Conservation (phyloP, 306 rosid species). For the Luffa acutangula region DNA sequence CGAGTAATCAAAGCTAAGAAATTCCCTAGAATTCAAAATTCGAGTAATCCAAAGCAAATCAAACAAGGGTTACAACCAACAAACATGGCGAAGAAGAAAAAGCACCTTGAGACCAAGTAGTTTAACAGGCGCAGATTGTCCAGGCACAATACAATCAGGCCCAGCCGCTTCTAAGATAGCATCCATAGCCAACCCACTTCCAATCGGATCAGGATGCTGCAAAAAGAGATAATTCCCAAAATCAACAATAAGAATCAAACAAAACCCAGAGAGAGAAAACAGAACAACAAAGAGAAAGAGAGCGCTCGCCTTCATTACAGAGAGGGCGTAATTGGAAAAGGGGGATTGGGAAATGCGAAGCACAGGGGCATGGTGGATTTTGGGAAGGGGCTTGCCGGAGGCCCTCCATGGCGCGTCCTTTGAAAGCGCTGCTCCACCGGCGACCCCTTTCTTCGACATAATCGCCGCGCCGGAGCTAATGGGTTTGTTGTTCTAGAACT, state of each 20-base stretch:
- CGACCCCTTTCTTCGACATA: constrained; percentile 57
- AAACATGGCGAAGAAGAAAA: neutral
- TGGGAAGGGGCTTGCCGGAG: constrained; percentile 52
- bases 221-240: neutral
- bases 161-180: constrained; percentile 91
- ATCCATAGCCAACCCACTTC: constrained; percentile 58
- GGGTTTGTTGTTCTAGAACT: neutral
- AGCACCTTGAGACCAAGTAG: constrained; percentile 79
- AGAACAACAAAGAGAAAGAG: constrained; percentile 5
- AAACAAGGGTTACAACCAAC: neutral
- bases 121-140: constrained; percentile 51
- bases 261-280: neutral
- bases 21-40: neutral
- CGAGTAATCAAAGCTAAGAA: neutral
- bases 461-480: neutral
- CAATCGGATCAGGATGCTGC: constrained; percentile 74
- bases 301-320: constrained; percentile 55
- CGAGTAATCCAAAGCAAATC: neutral
- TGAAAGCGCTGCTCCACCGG: constrained; percentile 31
- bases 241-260: neutral
- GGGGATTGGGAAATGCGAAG: constrained; percentile 60
- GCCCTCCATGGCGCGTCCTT: constrained; percentile 92
- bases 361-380: constrained; percentile 64
- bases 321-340: constrained; percentile 48
- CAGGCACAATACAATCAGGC: constrained; percentile 88